Conservation (phyloP, 2,329 filamentous ascomycete species). For the Penicillium sp. region DNA sequence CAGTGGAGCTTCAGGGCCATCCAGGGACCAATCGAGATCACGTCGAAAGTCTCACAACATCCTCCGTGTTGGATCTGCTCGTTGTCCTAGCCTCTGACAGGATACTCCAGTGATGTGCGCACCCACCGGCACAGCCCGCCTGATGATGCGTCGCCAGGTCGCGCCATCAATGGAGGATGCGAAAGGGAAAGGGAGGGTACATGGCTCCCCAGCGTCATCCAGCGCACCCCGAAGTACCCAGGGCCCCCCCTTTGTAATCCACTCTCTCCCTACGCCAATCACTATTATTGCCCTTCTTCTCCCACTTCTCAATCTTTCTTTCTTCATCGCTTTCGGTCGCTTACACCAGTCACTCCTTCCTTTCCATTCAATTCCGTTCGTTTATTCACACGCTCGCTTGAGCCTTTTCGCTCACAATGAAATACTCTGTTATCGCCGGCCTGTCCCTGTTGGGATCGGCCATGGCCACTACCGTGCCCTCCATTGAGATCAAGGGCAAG, state of each 20-base stretch:
- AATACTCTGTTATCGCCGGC: constrained; percentile 51
- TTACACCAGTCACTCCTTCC: constrained; percentile 1
- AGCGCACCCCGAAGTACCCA: not conserved
- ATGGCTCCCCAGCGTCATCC: not conserved
- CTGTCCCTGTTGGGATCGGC: constrained; percentile 53
- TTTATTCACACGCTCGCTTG: constrained; percentile 11
- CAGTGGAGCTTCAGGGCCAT: constrained; percentile 3
- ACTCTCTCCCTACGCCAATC: not conserved
- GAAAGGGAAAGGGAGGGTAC: not conserved
- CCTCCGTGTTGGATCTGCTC: not conserved
- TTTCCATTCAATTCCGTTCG: constrained; percentile 13
- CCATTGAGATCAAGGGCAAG: constrained; percentile 66
- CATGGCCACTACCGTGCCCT: constrained; percentile 51
- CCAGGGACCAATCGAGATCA: constrained; percentile 6
- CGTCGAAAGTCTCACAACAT: constrained; percentile 5
- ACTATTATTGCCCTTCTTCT: constrained; percentile 6
- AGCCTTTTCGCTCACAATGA: constrained; percentile 49
- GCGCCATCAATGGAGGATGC: not conserved
- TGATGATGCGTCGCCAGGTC: constrained; percentile 19
- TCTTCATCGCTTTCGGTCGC: constrained; percentile 4
- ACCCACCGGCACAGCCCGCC: constrained; percentile 18
- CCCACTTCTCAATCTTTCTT: constrained; percentile 9
- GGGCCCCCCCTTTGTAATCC: not conserved
- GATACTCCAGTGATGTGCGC: constrained; percentile 13
- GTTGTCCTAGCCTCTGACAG: constrained; percentile 2